Percentiles rank a stretch among this genome's conserved stretches.
phyloP scores from a whole-genome alignment of 2,329 filamentous ascomycete species.

The Aspergillus hiratsukae region DNA sequence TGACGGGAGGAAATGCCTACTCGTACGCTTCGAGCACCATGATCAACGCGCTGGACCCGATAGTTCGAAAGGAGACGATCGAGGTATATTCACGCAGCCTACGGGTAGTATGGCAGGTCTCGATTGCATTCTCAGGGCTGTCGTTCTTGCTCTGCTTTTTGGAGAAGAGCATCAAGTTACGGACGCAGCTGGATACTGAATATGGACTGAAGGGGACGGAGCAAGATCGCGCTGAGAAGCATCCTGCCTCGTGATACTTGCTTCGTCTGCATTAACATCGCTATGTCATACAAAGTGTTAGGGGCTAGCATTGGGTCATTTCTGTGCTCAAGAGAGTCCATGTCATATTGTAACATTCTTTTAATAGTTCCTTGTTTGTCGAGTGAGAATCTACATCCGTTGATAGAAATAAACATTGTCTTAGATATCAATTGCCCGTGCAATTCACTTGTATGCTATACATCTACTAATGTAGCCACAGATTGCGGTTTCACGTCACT shows the following conservation, averaged over 20 bases:
- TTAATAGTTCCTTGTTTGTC: neutral
- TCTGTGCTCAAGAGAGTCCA: neutral
- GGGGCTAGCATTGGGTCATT: neutral
- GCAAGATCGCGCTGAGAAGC: neutral
- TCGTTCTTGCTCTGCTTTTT: constrained; percentile 32
- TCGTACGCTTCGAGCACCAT: neutral
- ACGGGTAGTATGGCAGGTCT: constrained; percentile 35
- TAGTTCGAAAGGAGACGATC: neutral
- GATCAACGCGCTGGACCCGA: neutral
- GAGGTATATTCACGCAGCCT: constrained; percentile 30
- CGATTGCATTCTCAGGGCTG: constrained; percentile 27
- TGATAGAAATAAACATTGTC: too few relatives aligned
- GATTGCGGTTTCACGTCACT: too few relatives aligned
- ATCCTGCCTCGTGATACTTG: neutral
- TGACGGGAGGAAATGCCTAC: neutral
- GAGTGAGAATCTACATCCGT: too few relatives aligned
- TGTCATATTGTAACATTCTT: neutral
- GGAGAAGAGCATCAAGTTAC: constrained; percentile 35
- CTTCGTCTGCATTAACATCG: neutral
- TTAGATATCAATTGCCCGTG: too few relatives aligned
- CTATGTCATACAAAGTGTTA: too few relatives aligned
- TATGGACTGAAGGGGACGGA: constrained; percentile 33
- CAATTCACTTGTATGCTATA: neutral
- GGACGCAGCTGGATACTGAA: constrained; percentile 36
- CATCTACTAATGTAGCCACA: neutral